Conservation (phyloP, 192 early-diverging fungal species). For the Rhizophagus sp. region DNA sequence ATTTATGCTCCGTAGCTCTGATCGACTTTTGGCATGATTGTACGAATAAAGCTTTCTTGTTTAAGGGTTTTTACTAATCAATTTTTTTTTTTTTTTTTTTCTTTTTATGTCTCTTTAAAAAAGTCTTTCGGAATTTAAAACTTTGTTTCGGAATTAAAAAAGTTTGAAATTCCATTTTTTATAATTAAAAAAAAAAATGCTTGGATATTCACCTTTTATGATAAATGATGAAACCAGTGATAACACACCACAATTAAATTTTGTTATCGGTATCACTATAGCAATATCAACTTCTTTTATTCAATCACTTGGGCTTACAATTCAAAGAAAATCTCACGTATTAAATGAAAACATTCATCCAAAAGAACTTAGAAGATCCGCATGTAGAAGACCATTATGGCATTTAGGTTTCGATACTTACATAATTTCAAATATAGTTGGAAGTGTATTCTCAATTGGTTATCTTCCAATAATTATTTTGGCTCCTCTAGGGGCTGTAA, state of each 20-base stretch:
- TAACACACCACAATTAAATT: slow-evolving; percentile 27
- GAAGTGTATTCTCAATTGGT: slow-evolving; percentile 72
- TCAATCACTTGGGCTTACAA: slow-evolving; percentile 74
- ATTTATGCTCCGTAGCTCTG: too few species aligned
- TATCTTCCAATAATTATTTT: slow-evolving; percentile 77
- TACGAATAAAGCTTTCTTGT: too few species aligned
- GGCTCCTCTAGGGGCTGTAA: slow-evolving; percentile 74
- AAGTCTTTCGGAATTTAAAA: too few species aligned
- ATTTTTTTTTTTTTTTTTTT: too few species aligned
- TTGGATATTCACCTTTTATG: background rate
- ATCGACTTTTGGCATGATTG: too few species aligned
- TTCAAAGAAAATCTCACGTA: slow-evolving; percentile 75
- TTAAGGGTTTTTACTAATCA: too few species aligned
- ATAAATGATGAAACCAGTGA: background rate
- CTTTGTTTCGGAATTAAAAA: too few species aligned
- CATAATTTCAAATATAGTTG: slow-evolving; percentile 67
- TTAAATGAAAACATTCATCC: slow-evolving; percentile 55
- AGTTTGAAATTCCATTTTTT: background rate
- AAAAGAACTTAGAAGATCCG: slow-evolving; percentile 47
- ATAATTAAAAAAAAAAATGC: background rate
- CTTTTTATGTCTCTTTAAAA: too few species aligned
- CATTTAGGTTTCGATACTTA: slow-evolving; percentile 65
- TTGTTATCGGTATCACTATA: slow-evolving; percentile 56
- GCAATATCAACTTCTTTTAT: slow-evolving; percentile 66
- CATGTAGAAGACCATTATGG: slow-evolving; percentile 64